Evolutionary conservation across 805 yeast genomes (phyloP), one percentile per base, ranked within the genome.

Genomic region (Metschnikowia chrysomelidarum): DNA sequence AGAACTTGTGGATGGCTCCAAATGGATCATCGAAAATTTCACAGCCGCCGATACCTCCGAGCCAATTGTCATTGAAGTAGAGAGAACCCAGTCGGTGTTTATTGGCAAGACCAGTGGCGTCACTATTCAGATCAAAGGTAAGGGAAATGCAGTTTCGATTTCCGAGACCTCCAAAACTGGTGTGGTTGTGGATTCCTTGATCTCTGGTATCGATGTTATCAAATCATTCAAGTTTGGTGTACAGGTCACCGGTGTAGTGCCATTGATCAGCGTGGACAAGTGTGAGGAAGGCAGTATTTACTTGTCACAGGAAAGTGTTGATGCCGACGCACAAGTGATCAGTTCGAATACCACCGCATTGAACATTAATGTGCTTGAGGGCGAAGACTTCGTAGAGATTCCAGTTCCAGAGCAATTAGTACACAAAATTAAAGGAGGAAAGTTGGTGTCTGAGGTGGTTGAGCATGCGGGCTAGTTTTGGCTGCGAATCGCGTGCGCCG

Each of bases 391-490:
- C 61, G 75, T 70, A 35, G 99, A 93, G 61, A 65, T 78, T 36
- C 80, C 96, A 7, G 76, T 85, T 26, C 96, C 98, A 7, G 99
- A 93, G 63, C 98, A 93, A 67, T 74, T 93, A 61, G 76, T 78
- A 54, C 96, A 87, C 62, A 69, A 75, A 12, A 67, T 86, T 43
- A 68, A 62, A 35, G 59, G 63, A 28, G 93, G 91, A 19, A 74
- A 75, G 53, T 60, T 89, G 42, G 68, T 71, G 21, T 78, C 86
- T 47, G 71, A 75, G 43, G 82, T 88, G 46, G 95, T 87, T 30
- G 93, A 84, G 58, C 95, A 86, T 60, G 80, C 82, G 19, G 93
- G 89, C 43, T 86, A 30, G 27, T n/a, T n/a, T n/a, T n/a, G n/a
- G n/a, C n/a, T n/a, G n/a, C n/a, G n/a, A n/a, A n/a, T n/a, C n/a